Percentiles rank a stretch among this genome's conserved stretches.
These are phyloP conservation scores for Xerophyta viscosa DNA, from an alignment of 106 monocot genomes.

Conservation along the genomic window DNA sequence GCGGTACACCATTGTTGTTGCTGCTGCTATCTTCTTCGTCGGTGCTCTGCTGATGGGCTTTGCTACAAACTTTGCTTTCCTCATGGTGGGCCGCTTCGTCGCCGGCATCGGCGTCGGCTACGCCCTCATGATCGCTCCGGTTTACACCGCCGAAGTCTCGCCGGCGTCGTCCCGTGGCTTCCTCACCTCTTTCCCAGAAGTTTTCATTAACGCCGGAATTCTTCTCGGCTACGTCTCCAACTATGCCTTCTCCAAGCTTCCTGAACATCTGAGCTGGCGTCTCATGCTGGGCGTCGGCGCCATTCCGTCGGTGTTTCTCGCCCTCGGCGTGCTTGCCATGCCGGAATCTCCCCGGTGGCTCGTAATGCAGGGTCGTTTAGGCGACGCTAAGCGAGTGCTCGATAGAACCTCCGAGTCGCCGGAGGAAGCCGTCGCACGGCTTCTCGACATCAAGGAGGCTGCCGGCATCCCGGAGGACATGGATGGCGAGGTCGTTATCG, in stretches of 20 bases:
- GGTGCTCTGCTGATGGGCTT: conserved; percentile 73
- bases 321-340: conserved; percentile 29
- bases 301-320: conserved; percentile 37
- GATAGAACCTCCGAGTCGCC: conserved; percentile 27
- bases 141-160: conserved; percentile 26
- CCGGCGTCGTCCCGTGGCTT: conserved; percentile 12
- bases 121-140: conserved; percentile 63
- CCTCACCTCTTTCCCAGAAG: conserved; percentile 14
- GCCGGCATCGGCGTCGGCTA: conserved; percentile 77
- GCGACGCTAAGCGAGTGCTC: conserved; percentile 27
- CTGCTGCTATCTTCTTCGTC: conserved; percentile 54
- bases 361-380: conserved; percentile 42
- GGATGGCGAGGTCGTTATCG: conserved; percentile 10
- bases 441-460: conserved; percentile 14
- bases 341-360: conserved; percentile 62
- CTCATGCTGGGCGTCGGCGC: conserved; percentile 41
- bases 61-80: conserved; percentile 52
- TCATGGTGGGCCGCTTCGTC: conserved; percentile 71
- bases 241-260: conserved; percentile 30
- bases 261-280: conserved; percentile 30
- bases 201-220: conserved; percentile 27
- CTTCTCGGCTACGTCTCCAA: conserved; percentile 35
- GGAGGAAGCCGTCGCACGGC: conserved; percentile 33
- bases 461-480: conserved; percentile 30
- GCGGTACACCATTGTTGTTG: conserved; percentile 61